Conservation (phyloP, 2,329 filamentous ascomycete species). For the Botryotinia calthae region DNA sequence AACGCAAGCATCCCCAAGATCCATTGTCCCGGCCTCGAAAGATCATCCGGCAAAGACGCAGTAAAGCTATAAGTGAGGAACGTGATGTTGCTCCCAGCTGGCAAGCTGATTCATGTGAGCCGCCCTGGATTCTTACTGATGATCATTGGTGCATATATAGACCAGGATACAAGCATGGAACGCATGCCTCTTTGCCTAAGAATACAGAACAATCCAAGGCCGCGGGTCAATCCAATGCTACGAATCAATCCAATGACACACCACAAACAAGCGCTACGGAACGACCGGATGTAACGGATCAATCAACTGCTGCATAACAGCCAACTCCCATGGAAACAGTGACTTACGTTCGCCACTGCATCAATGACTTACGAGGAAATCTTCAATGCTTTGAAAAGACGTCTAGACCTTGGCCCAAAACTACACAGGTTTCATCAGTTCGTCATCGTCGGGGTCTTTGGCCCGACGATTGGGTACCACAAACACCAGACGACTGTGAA, state of each 20-base stretch:
- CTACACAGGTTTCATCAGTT: background rate
- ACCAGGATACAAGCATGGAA: background rate
- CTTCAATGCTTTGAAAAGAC: background rate
- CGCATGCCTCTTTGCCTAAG: background rate
- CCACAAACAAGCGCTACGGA: background rate
- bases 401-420: background rate
- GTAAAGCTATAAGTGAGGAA: background rate
- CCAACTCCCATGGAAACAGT: background rate
- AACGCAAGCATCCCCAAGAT: background rate
- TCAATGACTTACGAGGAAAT: background rate
- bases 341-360: background rate
- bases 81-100: background rate
- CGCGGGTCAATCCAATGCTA: background rate
- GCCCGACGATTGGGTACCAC: constrained; percentile 13
- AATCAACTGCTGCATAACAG: background rate
- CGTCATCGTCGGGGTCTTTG: constrained; percentile 9
- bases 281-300: background rate
- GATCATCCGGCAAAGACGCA: background rate
- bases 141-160: background rate
- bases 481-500: constrained; percentile 12
- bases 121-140: background rate
- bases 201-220: background rate
- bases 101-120: background rate
- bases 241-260: background rate
- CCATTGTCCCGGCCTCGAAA: background rate